A percentile compares a stretch with the other conserved stretches of the same genome.
These are phyloP conservation scores for Pythium brachiatum DNA, from an alignment of 352 stramenopile species.

Conservation along the genomic window DNA sequence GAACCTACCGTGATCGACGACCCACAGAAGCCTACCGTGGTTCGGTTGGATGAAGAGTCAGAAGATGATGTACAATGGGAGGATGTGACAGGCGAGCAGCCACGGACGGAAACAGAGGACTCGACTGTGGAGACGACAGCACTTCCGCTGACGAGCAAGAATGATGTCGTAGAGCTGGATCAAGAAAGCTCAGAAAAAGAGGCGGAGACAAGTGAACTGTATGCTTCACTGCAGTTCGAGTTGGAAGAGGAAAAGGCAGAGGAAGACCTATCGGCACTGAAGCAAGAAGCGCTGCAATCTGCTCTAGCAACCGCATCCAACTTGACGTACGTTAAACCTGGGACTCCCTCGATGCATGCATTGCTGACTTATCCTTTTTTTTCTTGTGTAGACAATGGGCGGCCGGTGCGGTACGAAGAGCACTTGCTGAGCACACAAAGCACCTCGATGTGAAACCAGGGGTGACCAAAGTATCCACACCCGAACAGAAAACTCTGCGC, in stretches of 20 bases:
- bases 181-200: constrained; percentile 23
- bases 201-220: constrained; percentile 35
- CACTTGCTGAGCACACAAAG: constrained; percentile 59
- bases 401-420: constrained; percentile 68
- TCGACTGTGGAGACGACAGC: neutral
- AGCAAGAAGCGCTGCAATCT: constrained; percentile 72
- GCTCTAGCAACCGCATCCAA: constrained; percentile 82
- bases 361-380: neutral
- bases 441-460: constrained; percentile 15
- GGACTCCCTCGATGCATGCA: neutral
- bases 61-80: constrained; percentile 52
- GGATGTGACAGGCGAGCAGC: constrained; percentile 25
- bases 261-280: constrained; percentile 55
- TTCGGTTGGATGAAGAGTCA: constrained; percentile 12
- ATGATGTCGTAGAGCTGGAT: constrained; percentile 6
- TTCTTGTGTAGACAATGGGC: constrained; percentile 65
- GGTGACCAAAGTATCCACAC: neutral
- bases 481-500: neutral
- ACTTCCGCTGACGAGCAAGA: too few species aligned
- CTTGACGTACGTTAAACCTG: constrained; percentile 45
- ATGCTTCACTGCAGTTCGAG: constrained; percentile 58
- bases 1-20: neutral
- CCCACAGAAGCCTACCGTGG: neutral
- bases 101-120: neutral
- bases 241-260: constrained; percentile 72